Base-by-base conservation (phyloP, 345 rosid genomes). In the Mercurialis annua region DNA sequence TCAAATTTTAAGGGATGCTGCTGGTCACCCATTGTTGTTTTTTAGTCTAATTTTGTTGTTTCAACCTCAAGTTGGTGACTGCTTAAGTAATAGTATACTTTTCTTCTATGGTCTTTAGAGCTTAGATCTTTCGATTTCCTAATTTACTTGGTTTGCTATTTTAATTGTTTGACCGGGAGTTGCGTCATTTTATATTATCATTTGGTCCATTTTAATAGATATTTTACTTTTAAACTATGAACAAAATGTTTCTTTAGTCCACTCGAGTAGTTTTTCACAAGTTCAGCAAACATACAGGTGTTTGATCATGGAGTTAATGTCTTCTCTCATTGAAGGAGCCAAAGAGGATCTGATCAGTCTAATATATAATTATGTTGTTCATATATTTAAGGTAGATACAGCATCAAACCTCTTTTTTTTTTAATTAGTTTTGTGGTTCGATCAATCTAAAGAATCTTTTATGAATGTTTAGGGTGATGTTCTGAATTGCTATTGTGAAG, bases 271-370 rank as follows among this genome's bases (percentile, higher is more conserved):
- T 40, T 40, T 40, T 40, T 36, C 11, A 58, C 23, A 11, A 60
- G 61, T 29, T 29, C 44, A 18, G 10, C n/a, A 30, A 53, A 31
- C 52, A 1, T 73, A 12, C 77, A 73, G 77, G 68, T 20, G 29
- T 23, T 59, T 67, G 36, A 75, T 89, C 29, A 33, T 89, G 81
- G 90, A 81, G 71, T 79, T 94, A 33, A 95, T 96, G 71, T 81
- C 86, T 73, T 81, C 81, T 78, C 77, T 94, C 76, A 81, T 94
- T 36, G 84, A 77, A 62, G 90, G 96, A 73, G 96, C 92, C 54
- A 75, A 77, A 26, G 81, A 75, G 69, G 95, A 91, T 69, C 91
- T 94, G 46, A 53, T 87, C 66, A 83, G 83, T 61, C 72, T 87
- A 63, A 87, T 87, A 21, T 91, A 87, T 73, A 81, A 62, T 72